Percentiles rank a stretch among this genome's conserved stretches.
Conservation (phyloP, 345 rosid species). For the Camelina laxa region DNA sequence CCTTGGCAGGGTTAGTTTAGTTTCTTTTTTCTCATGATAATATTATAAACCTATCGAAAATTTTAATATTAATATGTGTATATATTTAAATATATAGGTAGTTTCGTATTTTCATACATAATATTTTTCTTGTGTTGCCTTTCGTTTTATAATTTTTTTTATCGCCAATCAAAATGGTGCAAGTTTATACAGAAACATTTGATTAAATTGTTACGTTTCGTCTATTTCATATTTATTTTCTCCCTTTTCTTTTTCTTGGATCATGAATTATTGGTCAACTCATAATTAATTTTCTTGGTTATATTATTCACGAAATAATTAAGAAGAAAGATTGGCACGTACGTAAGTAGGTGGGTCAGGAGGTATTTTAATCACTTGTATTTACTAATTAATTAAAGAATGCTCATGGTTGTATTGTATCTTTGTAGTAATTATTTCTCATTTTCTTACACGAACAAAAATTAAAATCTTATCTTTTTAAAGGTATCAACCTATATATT, state of each 20-base stretch:
- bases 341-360: background rate
- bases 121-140: slow-evolving; percentile 5
- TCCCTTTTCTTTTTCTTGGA: background rate
- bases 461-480: too few species aligned
- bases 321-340: background rate
- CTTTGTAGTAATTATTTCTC: too few species aligned
- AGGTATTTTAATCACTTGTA: background rate
- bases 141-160: background rate
- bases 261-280: slow-evolving; percentile 31
- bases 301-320: background rate
- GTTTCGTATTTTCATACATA: slow-evolving; percentile 8
- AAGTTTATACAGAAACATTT: slow-evolving; percentile 27
- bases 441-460: too few species aligned
- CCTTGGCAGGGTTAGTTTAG: slow-evolving; percentile 68
- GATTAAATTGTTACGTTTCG: background rate
- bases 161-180: slow-evolving; percentile 23
- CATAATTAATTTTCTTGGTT: background rate
- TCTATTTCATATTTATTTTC: background rate
- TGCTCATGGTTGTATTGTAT: too few species aligned
- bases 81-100: background rate
- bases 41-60: slow-evolving; percentile 12
- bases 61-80: background rate
- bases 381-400: too few species aligned
- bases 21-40: slow-evolving; percentile 11
- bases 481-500: too few species aligned